Base-by-base conservation (phyloP, 106 monocot genomes). In the Iris macrosiphon region DNA sequence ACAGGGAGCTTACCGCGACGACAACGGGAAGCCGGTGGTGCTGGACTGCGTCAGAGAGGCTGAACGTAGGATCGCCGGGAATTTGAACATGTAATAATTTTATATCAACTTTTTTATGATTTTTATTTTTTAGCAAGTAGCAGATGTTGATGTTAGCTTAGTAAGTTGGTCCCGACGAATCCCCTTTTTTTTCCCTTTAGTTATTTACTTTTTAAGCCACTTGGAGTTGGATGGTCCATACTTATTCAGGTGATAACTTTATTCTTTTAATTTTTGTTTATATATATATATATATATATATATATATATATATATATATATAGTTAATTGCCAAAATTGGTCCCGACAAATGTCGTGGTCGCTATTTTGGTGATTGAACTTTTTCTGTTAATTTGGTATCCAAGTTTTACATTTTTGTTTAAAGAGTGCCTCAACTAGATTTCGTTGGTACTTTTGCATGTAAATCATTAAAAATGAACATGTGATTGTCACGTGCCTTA, bases 1-100 rank as follows among this genome's bases (percentile, higher is more conserved):
- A n/a, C n/a, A 98, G 98, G 98, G 98, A 58, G 98, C 98, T 68
- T 99, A 99, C 66, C 74, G 98, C 1, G 98, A 99, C 63, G 91
- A 99, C 59, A 64, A 92, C 53, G 91, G 98, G 63, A 91, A 99
- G 73, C 91, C 98, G 28, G 91, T 91, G 61, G 98, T 99, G 49
- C 83, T 99, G 1, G 80, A 92, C 1, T 99, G 98, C 45, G 98
- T 91, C 9, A 68, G 87, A 48, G 78, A 99, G 66, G 98, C 98
- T 24, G 98, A 91, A 60, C 54, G 83, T 61, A 72, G 79, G 68
- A 75, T 99, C 42, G 78, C 84, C n/a, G 98, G 91, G 31, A 87
- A 78, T 39, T 65, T 72, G 27, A 83, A 84, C 80, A 91, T 98
- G 98, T 93, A 52, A 57, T 33, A 44, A 45, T 44, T 17, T 11